A percentile compares a stretch with the other conserved stretches of the same genome.
Evolutionary conservation across 805 yeast species (phyloP).

Genomic region (Myxozyma sirexii): DNA sequence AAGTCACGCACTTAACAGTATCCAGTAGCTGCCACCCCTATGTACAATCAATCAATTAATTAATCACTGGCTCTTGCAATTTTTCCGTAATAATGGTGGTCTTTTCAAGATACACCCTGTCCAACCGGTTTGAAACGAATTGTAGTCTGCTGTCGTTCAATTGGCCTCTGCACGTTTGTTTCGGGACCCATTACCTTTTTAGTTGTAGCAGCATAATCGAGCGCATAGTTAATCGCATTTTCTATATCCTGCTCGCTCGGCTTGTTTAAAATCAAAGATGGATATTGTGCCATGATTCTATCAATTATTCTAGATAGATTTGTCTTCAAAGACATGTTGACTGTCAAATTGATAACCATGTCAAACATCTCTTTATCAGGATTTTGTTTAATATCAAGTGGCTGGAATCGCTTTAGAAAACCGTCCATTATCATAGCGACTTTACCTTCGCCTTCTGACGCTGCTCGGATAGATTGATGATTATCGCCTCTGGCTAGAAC

Average conservation of each 20-base stretch:
- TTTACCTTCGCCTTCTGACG: constrained; percentile 50
- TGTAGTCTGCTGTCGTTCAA: background rate
- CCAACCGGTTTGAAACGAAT: background rate
- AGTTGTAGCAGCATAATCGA: constrained; percentile 54
- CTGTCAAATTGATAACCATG: constrained; percentile 58
- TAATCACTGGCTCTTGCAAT: too few species aligned
- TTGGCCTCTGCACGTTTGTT: background rate
- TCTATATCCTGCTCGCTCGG: constrained; percentile 1
- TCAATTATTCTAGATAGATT: constrained; percentile 53
- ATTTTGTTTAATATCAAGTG: constrained; percentile 47
- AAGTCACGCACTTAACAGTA: too few species aligned
- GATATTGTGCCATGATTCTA: background rate
- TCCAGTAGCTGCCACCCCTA: too few species aligned
- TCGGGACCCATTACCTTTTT: background rate
- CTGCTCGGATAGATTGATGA: constrained; percentile 76
- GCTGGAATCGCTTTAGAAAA: constrained; percentile 70
- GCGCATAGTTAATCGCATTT: constrained; percentile 56
- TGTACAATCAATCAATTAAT: too few species aligned
- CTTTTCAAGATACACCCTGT: too few species aligned
- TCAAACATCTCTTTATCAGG: constrained; percentile 73
- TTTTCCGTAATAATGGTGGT: too few species aligned
- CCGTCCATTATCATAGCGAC: constrained; percentile 71
- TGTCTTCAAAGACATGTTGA: constrained; percentile 51
- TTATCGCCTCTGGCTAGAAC: constrained; percentile 76
- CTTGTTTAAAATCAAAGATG: background rate